Conservation (phyloP, 257 asterid genomes). For the Nicotiana tomentosiformis region DNA sequence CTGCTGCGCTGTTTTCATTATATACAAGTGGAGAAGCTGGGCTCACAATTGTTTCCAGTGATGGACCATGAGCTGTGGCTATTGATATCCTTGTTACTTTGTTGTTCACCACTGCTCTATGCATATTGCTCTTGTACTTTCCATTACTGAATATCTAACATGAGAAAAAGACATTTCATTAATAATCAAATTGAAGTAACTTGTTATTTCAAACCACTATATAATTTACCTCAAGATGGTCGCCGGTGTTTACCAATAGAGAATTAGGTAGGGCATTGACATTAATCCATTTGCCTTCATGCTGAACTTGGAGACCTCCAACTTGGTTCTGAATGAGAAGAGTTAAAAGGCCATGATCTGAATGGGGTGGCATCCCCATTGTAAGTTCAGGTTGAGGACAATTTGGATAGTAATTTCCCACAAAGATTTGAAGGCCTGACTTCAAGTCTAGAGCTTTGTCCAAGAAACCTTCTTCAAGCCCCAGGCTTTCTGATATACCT, state of each 20-base stretch:
- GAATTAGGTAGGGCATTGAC: slow-evolving; percentile 27
- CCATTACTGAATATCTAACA: slow-evolving; percentile 75
- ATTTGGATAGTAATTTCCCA: slow-evolving; percentile 36
- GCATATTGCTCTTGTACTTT: slow-evolving; percentile 69
- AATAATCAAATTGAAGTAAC: background rate
- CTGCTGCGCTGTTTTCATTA: slow-evolving; percentile 9
- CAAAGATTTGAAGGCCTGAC: slow-evolving; percentile 31
- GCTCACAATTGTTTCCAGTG: slow-evolving; percentile 38
- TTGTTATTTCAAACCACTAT: background rate
- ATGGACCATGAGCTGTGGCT: slow-evolving; percentile 62
- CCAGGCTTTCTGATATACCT: slow-evolving; percentile 29
- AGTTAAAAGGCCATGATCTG: slow-evolving; percentile 44
- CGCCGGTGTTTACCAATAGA: slow-evolving; percentile 37
- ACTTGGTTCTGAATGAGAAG: slow-evolving; percentile 34
- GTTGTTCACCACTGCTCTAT: slow-evolving; percentile 63
- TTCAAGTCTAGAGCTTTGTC: slow-evolving; percentile 28
- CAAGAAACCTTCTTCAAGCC: slow-evolving; percentile 26
- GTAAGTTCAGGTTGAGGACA: slow-evolving; percentile 52
- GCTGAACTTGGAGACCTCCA: slow-evolving; percentile 32
- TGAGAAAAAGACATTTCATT: background rate
- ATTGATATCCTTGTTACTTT: slow-evolving; percentile 60
- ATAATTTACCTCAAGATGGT: slow-evolving; percentile 71
- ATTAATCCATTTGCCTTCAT: slow-evolving; percentile 35
- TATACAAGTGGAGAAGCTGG: slow-evolving; percentile 40
- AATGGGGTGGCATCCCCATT: slow-evolving; percentile 48